A percentile compares a stretch with the other conserved stretches of the same genome.
phyloP scores from a whole-genome alignment of 2,329 filamentous ascomycete species.

The Claviceps digitariae region DNA sequence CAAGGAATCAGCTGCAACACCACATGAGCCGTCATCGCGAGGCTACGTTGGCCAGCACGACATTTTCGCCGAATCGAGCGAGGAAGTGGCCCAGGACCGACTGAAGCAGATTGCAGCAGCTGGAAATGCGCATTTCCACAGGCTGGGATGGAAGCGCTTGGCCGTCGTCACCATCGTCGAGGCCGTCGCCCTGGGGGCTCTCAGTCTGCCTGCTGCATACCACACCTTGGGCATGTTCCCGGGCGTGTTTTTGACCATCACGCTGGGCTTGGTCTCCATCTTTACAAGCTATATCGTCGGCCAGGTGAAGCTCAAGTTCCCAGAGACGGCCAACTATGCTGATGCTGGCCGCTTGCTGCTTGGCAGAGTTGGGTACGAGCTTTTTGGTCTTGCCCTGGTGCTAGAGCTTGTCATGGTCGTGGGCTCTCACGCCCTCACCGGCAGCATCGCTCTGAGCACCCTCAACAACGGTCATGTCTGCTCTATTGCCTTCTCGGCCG shows the following conservation, averaged over 20 bases:
- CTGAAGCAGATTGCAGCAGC: slow-evolving; percentile 27
- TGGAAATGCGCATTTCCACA: slow-evolving; percentile 36
- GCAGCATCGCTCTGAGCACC: slow-evolving; percentile 53
- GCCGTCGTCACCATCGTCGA: slow-evolving; percentile 42
- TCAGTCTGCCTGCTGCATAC: slow-evolving; percentile 39
- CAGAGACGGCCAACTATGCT: slow-evolving; percentile 49
- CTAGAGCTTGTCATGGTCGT: slow-evolving; percentile 53
- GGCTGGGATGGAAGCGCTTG: slow-evolving; percentile 43
- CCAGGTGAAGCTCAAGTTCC: slow-evolving; percentile 40
- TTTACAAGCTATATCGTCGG: slow-evolving; percentile 34
- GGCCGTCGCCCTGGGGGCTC: slow-evolving; percentile 39
- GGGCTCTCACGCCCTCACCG: slow-evolving; percentile 51
- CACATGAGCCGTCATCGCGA: not conserved
- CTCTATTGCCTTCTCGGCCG: slow-evolving; percentile 30
- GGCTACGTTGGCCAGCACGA: slow-evolving; percentile 4
- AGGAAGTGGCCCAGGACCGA: slow-evolving; percentile 18
- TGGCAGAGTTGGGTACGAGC: slow-evolving; percentile 45
- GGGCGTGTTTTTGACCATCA: slow-evolving; percentile 24
- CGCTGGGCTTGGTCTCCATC: slow-evolving; percentile 30
- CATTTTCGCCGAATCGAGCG: slow-evolving; percentile 12
- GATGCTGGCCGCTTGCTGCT: slow-evolving; percentile 51
- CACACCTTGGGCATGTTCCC: slow-evolving; percentile 40
- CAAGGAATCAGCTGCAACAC: not conserved
- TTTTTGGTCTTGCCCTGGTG: slow-evolving; percentile 55
- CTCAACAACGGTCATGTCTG: slow-evolving; percentile 41